Evolutionary conservation across 2,329 filamentous ascomycete genomes (phyloP), one percentile per base, ranked within the genome.

Genomic region (Calonectria honghensis): DNA sequence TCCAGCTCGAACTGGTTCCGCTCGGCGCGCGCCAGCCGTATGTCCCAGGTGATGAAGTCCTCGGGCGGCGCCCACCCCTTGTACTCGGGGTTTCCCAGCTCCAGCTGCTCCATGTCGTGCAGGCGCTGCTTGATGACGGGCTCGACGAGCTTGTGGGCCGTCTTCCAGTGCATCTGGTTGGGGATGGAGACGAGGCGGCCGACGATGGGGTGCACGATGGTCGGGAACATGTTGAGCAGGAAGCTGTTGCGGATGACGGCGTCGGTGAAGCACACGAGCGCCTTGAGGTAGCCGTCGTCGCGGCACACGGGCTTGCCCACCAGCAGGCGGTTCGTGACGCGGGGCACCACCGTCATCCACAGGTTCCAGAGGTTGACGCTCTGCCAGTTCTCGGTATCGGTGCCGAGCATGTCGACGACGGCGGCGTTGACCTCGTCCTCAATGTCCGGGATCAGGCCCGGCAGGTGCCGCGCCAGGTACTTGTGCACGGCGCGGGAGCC

Each of bases 41-140:
- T 90, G 59, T 86, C 85, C 91, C 91, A 93, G 6, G 88, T 91
- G 35, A 92, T 83, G 77, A 89, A 91, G 82, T 92, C 90, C 63
- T 91, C 89, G 0, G 90, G 89, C 9, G 88, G 85, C 4, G 82
- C 77, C 83, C 85, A 88, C 35, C 82, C 75, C 31, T 87, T 84
- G 70, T 85, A 86, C 3, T 82, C 84, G 1, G 86, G 81, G 35
- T 89, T 86, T 0, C 82, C 83, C 9, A 78, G 79, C 2, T 84
- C 84, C 67, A 87, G 87, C 67, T 83, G 85, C 32, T 80, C 78
- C 79, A 91, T 87, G 65, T 88, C 85, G 14, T 84, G 78, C 11
- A 91, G 83, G 1, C 91, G 88, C 77, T 88, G 80, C 37, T 84
- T 78, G 72, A 92, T 89, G n/a, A 89, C 63, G 0, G 90, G 89